Evolutionary conservation across 768 basidiomycete species (phyloP), one percentile per base, ranked within the genome.

Genomic region (Tricholomella constricta): DNA sequence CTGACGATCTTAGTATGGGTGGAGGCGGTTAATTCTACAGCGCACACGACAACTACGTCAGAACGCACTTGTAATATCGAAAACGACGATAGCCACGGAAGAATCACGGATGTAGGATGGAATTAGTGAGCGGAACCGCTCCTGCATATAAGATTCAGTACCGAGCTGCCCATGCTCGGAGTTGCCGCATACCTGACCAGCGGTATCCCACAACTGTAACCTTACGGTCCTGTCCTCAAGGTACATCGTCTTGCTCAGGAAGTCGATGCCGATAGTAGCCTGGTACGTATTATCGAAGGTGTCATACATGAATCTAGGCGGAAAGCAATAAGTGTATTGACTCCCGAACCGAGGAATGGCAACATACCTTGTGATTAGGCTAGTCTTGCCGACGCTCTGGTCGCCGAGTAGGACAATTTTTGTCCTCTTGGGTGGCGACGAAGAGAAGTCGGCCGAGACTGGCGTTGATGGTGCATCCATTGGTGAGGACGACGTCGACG

Each of bases 251-350:
- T 99, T 99, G 76, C 94, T 96, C 73, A 99, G 78, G 70, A 99
- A 99, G 76, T 99, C 97, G 72, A 99, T 99, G 52, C 96, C 94
- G 67, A 96, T 96, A 9, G 94, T 96, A 17, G 94, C 94, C 69
- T 94, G 92, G 71, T 99, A 99, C 38, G 96, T 98, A 72, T 98
- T 98, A 79, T 99, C 97, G 71, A 99, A 99, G 1, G 97, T 98
- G 74, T 99, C 97, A 70, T 99, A 99, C 97, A 98, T 95, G 69
- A 91, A 91, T 74, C 92, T 95, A 32, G 7, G 15, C n/a, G 51
- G 27, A 23, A 38, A 42, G 38, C 29, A 52, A 56, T 54, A 54
- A 40, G 52, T 44, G 35, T 23, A 37, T 44, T 23, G 9, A 20
- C 23, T 25, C 17, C n/a, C 41, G 38, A 55, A 32, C 43, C 44